Percentiles rank a stretch among this genome's conserved stretches.
Evolutionary conservation across 805 yeast species (phyloP).

Genomic region (Allodekkera sacchari): DNA sequence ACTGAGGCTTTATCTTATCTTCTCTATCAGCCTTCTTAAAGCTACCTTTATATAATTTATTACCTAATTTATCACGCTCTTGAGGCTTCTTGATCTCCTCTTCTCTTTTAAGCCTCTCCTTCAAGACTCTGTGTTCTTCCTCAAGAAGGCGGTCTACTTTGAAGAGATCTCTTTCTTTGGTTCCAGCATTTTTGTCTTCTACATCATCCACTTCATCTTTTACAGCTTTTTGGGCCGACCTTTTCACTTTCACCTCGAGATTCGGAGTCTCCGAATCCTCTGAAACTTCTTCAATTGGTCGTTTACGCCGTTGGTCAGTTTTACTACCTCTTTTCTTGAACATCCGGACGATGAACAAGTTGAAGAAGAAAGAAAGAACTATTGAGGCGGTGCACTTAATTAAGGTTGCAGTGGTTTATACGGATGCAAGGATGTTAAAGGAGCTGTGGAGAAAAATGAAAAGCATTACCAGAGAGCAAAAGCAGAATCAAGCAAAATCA

Average conservation of each 20-base stretch:
- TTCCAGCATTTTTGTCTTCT: not conserved
- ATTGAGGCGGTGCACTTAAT: no score
- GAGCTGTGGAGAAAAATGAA: no score
- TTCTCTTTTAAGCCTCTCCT: slow-evolving; percentile 2
- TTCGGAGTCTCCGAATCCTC: slow-evolving; percentile 1
- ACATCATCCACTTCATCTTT: slow-evolving; percentile 1
- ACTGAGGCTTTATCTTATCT: slow-evolving; percentile 18
- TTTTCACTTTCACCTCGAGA: not conserved
- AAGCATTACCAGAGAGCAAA: no score
- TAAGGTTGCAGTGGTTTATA: no score
- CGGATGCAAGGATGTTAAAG: no score
- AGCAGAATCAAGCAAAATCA: no score
- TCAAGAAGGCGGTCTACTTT: slow-evolving; percentile 16
- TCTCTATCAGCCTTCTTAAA: slow-evolving; percentile 8
- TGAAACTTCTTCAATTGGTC: slow-evolving; percentile 3
- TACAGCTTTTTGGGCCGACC: not conserved
- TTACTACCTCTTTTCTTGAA: slow-evolving; percentile 30
- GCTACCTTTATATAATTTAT: slow-evolving; percentile 23
- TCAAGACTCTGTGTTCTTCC: slow-evolving; percentile 13
- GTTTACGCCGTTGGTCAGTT: slow-evolving; percentile 3
- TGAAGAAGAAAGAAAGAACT: no score
- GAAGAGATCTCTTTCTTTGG: slow-evolving; percentile 6
- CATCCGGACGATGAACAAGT: slow-evolving; percentile 24
- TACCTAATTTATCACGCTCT: slow-evolving; percentile 13
- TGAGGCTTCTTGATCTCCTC: slow-evolving; percentile 5